A percentile compares a stretch with the other conserved stretches of the same genome.
Conservation (phyloP, 495 filamentous ascomycete species). For the Hypoxylon perforatum region DNA sequence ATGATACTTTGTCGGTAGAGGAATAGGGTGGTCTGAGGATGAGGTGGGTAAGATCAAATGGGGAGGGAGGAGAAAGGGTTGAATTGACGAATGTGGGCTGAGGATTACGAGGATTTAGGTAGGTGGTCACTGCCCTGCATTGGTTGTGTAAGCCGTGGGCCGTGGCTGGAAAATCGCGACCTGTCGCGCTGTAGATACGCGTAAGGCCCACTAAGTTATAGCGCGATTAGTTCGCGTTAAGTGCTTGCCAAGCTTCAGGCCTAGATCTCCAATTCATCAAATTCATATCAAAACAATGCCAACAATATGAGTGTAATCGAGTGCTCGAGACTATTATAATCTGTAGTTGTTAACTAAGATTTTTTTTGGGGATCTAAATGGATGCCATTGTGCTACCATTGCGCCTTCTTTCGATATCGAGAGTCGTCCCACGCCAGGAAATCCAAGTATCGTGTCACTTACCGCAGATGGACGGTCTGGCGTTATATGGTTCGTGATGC, state of each 20-base stretch:
- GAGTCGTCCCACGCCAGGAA: too few species aligned
- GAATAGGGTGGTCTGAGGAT: slow-evolving; percentile 12
- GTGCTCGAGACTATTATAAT: too few species aligned
- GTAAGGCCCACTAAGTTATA: slow-evolving; percentile 25
- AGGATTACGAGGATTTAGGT: slow-evolving; percentile 13
- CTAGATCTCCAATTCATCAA: background rate
- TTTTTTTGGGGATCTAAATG: too few species aligned
- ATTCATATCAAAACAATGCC: too few species aligned
- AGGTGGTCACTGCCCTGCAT: slow-evolving; percentile 16
- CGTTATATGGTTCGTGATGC: too few species aligned
- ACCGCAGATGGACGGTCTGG: too few species aligned
- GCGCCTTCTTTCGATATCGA: too few species aligned
- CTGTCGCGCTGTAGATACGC: slow-evolving; percentile 28
- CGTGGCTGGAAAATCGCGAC: slow-evolving; percentile 35
- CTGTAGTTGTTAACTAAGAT: too few species aligned
- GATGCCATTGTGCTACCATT: too few species aligned
- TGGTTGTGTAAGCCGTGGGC: slow-evolving; percentile 8
- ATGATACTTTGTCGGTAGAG: background rate
- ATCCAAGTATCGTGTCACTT: too few species aligned
- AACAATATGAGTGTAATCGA: too few species aligned
- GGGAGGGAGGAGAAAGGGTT: background rate
- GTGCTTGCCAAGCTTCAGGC: slow-evolving; percentile 16
- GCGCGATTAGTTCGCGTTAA: slow-evolving; percentile 42
- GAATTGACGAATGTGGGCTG: slow-evolving; percentile 32
- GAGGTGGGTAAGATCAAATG: slow-evolving; percentile 9